phyloP scores from a whole-genome alignment of 768 basidiomycete species.

The Paxillus rubicundulus region DNA sequence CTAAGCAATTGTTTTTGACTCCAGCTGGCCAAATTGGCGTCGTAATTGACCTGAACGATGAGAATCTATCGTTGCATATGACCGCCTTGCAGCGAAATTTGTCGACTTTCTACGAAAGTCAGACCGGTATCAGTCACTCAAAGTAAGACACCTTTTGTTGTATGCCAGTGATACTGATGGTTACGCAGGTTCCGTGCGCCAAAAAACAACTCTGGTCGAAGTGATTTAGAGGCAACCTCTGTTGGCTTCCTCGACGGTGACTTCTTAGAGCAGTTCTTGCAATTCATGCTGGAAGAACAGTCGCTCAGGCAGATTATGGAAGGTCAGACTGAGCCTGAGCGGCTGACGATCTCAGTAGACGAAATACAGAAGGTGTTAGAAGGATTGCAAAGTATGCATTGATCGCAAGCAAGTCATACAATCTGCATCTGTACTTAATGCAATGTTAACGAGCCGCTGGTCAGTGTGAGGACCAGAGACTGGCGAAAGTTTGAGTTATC shows the following conservation, averaged over 20 bases:
- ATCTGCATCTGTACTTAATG: constrained; percentile 17
- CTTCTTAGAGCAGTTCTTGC: constrained; percentile 70
- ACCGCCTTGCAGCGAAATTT: constrained; percentile 77
- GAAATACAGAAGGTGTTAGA: constrained; percentile 42
- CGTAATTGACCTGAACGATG: constrained; percentile 56
- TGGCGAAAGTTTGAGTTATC: constrained; percentile 7
- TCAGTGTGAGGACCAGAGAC: constrained; percentile 11
- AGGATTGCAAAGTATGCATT: constrained; percentile 56
- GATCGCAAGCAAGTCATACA: constrained; percentile 23
- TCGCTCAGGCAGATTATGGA: constrained; percentile 51
- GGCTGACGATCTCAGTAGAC: constrained; percentile 41
- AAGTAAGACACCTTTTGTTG: constrained; percentile 40
- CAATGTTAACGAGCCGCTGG: background rate
- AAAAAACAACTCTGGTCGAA: constrained; percentile 50
- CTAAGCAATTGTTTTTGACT: constrained; percentile 73
- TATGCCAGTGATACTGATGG: background rate
- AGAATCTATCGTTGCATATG: constrained; percentile 52
- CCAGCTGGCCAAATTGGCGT: constrained; percentile 77
- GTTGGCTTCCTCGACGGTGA: constrained; percentile 88
- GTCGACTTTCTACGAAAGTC: constrained; percentile 45
- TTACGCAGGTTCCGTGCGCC: constrained; percentile 66
- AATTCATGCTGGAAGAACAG: constrained; percentile 36
- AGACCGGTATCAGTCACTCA: constrained; percentile 59
- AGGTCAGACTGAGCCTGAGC: constrained; percentile 60
- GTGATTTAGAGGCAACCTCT: constrained; percentile 54